Evolutionary conservation across 257 asterid genomes (phyloP).

Genomic region (Ballota nigra): DNA sequence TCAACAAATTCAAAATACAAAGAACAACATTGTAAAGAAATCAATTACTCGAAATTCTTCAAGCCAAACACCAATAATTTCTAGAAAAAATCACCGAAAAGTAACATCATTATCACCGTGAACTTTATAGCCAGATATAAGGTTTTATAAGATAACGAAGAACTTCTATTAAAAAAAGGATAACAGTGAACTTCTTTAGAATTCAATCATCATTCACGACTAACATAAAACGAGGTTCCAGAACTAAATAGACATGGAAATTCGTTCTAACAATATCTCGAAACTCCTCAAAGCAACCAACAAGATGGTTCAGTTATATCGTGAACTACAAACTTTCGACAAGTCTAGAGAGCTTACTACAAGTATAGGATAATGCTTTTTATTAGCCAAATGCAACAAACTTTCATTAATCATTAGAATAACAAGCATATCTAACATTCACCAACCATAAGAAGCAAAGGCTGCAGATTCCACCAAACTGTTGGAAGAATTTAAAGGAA

Average conservation of each 20-base stretch:
- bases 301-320: background rate
- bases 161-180: no score
- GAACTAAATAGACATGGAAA: background rate
- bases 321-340: no score
- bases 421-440: background rate
- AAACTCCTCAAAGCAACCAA: background rate
- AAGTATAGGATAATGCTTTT: background rate
- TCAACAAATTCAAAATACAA: background rate
- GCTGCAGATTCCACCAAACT: no score
- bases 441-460: background rate
- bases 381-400: background rate
- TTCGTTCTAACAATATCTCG: background rate
- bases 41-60: background rate
- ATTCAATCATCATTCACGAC: background rate
- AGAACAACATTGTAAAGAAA: background rate
- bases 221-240: background rate
- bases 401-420: background rate
- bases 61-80: no score
- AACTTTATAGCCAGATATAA: background rate
- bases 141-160: no score
- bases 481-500: no score
- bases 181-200: background rate
- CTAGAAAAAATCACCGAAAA: background rate
- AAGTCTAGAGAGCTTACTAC: background rate
- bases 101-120: background rate